Percentiles rank a stretch among this genome's conserved stretches.
Conservation (phyloP, 805 yeast genomes). For the Pichia membranifaciens region DNA sequence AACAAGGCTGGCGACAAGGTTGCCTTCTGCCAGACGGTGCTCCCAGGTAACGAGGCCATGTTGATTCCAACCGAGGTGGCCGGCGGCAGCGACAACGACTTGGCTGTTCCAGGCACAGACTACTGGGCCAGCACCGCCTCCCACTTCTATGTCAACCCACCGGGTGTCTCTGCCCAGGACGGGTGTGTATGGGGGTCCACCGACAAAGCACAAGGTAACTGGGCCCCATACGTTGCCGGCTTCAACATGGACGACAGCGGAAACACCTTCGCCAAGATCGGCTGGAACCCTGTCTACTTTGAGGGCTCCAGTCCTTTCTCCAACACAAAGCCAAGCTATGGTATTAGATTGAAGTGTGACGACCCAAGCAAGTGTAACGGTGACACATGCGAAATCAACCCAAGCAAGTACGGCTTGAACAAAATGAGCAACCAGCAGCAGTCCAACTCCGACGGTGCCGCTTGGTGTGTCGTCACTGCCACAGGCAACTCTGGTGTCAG, state of each 20-base stretch:
- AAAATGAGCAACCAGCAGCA: conserved; percentile 36
- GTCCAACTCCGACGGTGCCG: conserved; percentile 44
- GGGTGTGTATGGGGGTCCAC: conserved; percentile 83
- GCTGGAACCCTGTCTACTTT: conserved; percentile 84
- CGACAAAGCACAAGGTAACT: conserved; percentile 70
- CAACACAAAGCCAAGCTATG: conserved; percentile 54
- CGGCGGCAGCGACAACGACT: conserved; percentile 39
- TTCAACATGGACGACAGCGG: conserved; percentile 70
- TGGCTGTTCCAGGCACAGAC: conserved; percentile 81
- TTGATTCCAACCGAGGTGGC: conserved; percentile 72
- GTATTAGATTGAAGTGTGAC: conserved; percentile 69
- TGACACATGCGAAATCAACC: conserved; percentile 78
- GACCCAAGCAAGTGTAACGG: conserved; percentile 66
- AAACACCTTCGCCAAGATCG: conserved; percentile 75
- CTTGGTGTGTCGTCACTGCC: conserved; percentile 83
- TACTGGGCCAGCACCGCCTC: conserved; percentile 87
- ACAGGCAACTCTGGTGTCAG: conserved; percentile 54
- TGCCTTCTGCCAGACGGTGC: conserved; percentile 87
- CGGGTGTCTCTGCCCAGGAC: conserved; percentile 69
- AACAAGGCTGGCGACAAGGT: conserved; percentile 55
- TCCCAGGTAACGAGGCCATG: conserved; percentile 95
- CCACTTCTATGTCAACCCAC: conserved; percentile 78
- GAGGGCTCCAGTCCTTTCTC: conserved; percentile 53
- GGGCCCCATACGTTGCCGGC: conserved; percentile 94
- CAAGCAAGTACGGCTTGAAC: conserved; percentile 55